Percentiles rank a stretch among this genome's conserved stretches.
Evolutionary conservation across 2,329 filamentous ascomycete species (phyloP).

Genomic region (Whalleya microplaca): DNA sequence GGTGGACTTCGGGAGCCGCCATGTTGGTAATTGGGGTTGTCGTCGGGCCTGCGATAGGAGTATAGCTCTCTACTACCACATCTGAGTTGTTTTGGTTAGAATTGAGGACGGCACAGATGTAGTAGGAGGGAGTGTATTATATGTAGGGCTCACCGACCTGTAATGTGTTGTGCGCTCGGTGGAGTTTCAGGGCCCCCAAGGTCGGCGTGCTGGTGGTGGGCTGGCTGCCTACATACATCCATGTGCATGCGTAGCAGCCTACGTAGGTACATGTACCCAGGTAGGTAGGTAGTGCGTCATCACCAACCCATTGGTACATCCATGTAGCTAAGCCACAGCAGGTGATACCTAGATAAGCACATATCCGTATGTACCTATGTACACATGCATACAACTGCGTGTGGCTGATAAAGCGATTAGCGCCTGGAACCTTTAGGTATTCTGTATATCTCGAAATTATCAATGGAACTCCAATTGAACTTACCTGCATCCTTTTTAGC

Average conservation of each 20-base stretch:
- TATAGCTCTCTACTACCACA: constrained; percentile 94
- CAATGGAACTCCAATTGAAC: neutral
- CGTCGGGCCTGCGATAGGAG: constrained; percentile 71
- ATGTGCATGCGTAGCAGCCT: neutral
- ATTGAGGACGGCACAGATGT: neutral
- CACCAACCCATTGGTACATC: neutral
- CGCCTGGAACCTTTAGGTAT: too few species aligned
- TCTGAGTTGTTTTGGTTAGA: constrained; percentile 5
- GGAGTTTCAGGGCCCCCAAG: neutral
- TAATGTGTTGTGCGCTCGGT: neutral
- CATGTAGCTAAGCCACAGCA: neutral
- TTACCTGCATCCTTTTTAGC: too few species aligned
- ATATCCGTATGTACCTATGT: neutral
- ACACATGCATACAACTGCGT: neutral
- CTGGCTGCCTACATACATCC: neutral
- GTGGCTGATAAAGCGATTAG: neutral
- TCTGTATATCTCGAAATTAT: neutral
- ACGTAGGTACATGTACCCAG: neutral
- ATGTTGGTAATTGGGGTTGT: constrained; percentile 51
- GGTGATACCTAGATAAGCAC: neutral
- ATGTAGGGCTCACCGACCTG: constrained; percentile 1
- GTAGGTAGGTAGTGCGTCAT: too few species aligned
- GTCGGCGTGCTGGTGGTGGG: neutral
- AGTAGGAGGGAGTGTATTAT: neutral
- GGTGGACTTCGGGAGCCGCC: constrained; percentile 87